Base-by-base conservation (phyloP, 805 yeast genomes). In the Tetrapisispora iriomotensis region DNA sequence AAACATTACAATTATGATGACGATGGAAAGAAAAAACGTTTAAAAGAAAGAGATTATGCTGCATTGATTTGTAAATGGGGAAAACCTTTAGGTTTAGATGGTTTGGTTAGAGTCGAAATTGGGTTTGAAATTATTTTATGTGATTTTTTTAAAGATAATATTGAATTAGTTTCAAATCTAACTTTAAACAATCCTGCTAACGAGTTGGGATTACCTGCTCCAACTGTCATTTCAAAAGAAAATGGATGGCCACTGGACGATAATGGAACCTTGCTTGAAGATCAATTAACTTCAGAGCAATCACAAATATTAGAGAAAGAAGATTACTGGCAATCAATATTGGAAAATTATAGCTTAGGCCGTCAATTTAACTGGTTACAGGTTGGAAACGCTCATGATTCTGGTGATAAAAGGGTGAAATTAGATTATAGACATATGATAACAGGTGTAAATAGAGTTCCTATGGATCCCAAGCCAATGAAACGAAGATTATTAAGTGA, bases 81-180 rank as follows among this genome's bases (percentile, higher is more conserved):
- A 8, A 43, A 64, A 38, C 52, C 63, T 14, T 72, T 71, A 39
- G 78, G 78, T 1, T 56, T 78, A 18, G 79, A 77, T 53, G 84
- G 83, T 0, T 60, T 68, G 19, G 60, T 78, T 6, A 60, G 84
- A 46, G 62, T 77, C 15, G 83, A 78, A 50, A 59, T 73, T 32
- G 82, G 82, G 0, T 78, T 67, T 51, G 84, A 77, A 51, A 64
- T 77, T n/a, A 65, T 77, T 10, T 39, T 77, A 10, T 78, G 84
- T 58, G 75, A 77, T 49, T 76, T 78, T 54, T 40, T 50, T n/a
- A 49, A 51, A 25, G 68, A 65, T n/a, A 67, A 71, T 40, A 33
- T 74, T 6, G 66, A 66, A 41, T 45, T 76, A 25, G 65, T 75
- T 6, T 65, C 72, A 1, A 72, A 69, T 47, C 58, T 67, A 3